Percentiles rank a stretch among this genome's conserved stretches.
These are phyloP conservation scores for Epichloe gansuensis DNA, from an alignment of 2,329 filamentous ascomycete genomes.

Conservation along the genomic window DNA sequence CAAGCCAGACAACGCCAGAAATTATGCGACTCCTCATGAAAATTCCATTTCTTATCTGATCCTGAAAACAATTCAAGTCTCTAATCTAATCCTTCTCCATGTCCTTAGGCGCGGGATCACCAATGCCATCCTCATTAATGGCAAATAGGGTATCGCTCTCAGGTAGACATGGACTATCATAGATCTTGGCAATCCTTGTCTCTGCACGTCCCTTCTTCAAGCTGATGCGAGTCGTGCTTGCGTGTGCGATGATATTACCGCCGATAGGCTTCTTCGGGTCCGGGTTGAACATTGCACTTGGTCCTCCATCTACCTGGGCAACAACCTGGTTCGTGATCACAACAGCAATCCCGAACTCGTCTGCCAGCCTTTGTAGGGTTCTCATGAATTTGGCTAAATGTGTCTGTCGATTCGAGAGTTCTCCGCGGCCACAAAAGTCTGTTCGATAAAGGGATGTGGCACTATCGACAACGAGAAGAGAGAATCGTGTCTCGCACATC, in stretches of 20 bases:
- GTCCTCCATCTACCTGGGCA: constrained; percentile 92
- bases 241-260: constrained; percentile 96
- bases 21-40: constrained; percentile 11
- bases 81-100: constrained; percentile 59
- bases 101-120: constrained; percentile 91
- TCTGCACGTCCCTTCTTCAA: constrained; percentile 92
- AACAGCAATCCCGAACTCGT: constrained; percentile 89
- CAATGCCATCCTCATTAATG: constrained; percentile 93
- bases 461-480: constrained; percentile 87
- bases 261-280: constrained; percentile 99
- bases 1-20: constrained; percentile 18
- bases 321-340: constrained; percentile 99
- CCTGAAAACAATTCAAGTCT: constrained; percentile 5
- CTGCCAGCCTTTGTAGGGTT: constrained; percentile 62
- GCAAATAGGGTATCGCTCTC: constrained; percentile 96
- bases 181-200: constrained; percentile 97
- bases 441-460: constrained; percentile 92
- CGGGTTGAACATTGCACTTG: constrained; percentile 96
- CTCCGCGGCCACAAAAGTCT: constrained; percentile 91
- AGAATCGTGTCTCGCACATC: constrained; percentile 99
- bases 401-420: constrained; percentile 85
- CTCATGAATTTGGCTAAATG: constrained; percentile 84
- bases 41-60: constrained; percentile 1
- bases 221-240: constrained; percentile 86
- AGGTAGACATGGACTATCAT: constrained; percentile 92